phyloP scores from a whole-genome alignment of 192 early-diverging fungal species.

The Coemansia sp. region DNA sequence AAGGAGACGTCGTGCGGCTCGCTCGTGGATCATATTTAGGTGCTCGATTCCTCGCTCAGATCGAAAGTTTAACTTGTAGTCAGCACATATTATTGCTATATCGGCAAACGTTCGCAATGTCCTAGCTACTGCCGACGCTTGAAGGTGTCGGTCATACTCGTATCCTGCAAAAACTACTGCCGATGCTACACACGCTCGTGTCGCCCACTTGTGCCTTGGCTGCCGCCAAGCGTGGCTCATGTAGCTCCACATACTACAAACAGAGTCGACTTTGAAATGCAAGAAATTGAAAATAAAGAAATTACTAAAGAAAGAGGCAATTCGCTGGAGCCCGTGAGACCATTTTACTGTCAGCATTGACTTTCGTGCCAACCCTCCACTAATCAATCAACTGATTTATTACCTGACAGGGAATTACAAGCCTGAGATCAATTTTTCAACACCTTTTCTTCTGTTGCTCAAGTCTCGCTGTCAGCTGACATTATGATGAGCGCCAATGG shows the following conservation, averaged over 20 bases:
- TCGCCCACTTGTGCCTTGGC: neutral
- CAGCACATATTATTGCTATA: conserved; percentile 42
- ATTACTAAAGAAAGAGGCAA: neutral
- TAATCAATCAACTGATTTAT: neutral
- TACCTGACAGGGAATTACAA: neutral
- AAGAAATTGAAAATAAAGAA: neutral
- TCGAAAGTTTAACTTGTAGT: conserved; percentile 87
- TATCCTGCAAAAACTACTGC: conserved; percentile 20
- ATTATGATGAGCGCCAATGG: neutral
- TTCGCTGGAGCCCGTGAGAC: neutral
- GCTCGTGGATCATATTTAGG: conserved; percentile 72
- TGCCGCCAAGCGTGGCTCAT: neutral
- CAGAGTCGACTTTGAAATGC: neutral
- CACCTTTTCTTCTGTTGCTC: neutral
- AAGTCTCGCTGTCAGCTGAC: neutral
- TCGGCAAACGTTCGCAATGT: conserved; percentile 46
- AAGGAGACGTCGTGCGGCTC: conserved; percentile 74
- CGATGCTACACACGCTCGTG: conserved; percentile 7
- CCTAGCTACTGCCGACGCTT: conserved; percentile 46
- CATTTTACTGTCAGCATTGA: neutral
- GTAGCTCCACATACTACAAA: neutral
- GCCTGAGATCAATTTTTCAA: neutral
- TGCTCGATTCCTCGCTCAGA: conserved; percentile 54
- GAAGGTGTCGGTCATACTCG: conserved; percentile 41
- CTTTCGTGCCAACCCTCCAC: neutral